A percentile compares a stretch with the other conserved stretches of the same genome.
phyloP scores from a whole-genome alignment of 2,329 filamentous ascomycete genomes.

The Verruconis gallopava region DNA sequence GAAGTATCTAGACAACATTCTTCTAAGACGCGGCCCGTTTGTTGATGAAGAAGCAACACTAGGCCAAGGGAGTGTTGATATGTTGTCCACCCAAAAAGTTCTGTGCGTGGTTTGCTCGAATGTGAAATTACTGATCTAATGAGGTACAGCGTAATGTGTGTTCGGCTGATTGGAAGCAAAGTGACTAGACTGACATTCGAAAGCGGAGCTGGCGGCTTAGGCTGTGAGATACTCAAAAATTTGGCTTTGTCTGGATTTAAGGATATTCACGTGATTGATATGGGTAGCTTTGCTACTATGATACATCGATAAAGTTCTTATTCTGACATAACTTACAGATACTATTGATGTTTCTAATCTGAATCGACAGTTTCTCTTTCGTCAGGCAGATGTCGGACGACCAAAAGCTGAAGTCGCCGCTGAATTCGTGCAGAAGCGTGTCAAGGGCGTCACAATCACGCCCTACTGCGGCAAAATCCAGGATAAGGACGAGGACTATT shows the following conservation, averaged over 20 bases:
- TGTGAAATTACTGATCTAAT: no score
- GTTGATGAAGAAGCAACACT: constrained; percentile 51
- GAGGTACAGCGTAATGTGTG: no score
- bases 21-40: constrained; percentile 66
- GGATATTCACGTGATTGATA: constrained; percentile 97
- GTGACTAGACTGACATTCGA: constrained; percentile 31
- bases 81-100: constrained; percentile 21
- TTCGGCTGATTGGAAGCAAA: constrained; percentile 23
- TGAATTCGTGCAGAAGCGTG: constrained; percentile 75
- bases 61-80: constrained; percentile 23
- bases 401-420: constrained; percentile 90
- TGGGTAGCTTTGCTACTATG: constrained; percentile 48
- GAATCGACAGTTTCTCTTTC: constrained; percentile 94
- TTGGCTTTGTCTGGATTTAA: constrained; percentile 91
- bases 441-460: constrained; percentile 84
- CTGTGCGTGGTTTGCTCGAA: not conserved
- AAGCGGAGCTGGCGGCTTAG: constrained; percentile 84
- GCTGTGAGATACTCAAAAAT: constrained; percentile 95
- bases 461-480: constrained; percentile 92
- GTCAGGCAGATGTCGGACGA: constrained; percentile 79
- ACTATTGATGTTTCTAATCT: constrained; percentile 98
- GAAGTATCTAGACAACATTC: constrained; percentile 72
- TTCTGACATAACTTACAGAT: constrained; percentile 38
- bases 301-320: constrained; percentile 6
- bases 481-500: constrained; percentile 91